Evolutionary conservation across 495 filamentous ascomycete species (phyloP).

Genomic region (Neurospora hispaniola): DNA sequence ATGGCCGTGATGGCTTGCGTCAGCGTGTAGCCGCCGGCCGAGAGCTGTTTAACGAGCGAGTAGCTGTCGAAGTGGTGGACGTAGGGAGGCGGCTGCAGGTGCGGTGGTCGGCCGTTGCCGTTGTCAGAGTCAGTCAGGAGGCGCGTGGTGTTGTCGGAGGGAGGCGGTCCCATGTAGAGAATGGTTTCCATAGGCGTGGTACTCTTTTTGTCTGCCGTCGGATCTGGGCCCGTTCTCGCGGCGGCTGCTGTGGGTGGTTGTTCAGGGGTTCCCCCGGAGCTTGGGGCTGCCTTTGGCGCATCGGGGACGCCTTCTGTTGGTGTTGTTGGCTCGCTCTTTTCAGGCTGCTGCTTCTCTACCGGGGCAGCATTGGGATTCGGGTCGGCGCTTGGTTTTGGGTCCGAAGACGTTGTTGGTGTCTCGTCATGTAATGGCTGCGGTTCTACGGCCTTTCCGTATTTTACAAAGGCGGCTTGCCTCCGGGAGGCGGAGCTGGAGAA

Average conservation of each 20-base stretch:
- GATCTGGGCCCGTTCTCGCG: not conserved
- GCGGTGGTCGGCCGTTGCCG: constrained; percentile 26
- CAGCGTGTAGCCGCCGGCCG: constrained; percentile 53
- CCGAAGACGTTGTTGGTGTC: not conserved
- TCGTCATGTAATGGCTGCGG: constrained; percentile 20
- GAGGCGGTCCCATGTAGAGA: constrained; percentile 45
- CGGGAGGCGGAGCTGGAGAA: constrained; percentile 24
- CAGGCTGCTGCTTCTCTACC: constrained; percentile 11
- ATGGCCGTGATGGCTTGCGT: constrained; percentile 69
- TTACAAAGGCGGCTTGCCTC: constrained; percentile 25
- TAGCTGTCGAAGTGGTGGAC: constrained; percentile 97
- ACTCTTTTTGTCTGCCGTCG: constrained; percentile 7
- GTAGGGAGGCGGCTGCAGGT: constrained; percentile 65
- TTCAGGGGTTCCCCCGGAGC: not conserved
- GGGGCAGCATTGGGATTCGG: constrained; percentile 7
- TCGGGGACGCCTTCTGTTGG: not conserved
- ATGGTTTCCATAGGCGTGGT: constrained; percentile 53
- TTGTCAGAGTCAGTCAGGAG: not conserved
- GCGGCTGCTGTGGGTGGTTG: not conserved
- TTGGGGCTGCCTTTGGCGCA: not conserved
- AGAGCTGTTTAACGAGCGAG: constrained; percentile 67
- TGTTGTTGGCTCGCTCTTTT: constrained; percentile 4
- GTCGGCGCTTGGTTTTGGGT: not conserved
- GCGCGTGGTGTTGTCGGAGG: constrained; percentile 21
- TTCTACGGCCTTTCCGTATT: constrained; percentile 55